Percentiles rank a stretch among this genome's conserved stretches.
These are phyloP conservation scores for Colletotrichum musae DNA, from an alignment of 2,329 filamentous ascomycete species.

Conservation along the genomic window DNA sequence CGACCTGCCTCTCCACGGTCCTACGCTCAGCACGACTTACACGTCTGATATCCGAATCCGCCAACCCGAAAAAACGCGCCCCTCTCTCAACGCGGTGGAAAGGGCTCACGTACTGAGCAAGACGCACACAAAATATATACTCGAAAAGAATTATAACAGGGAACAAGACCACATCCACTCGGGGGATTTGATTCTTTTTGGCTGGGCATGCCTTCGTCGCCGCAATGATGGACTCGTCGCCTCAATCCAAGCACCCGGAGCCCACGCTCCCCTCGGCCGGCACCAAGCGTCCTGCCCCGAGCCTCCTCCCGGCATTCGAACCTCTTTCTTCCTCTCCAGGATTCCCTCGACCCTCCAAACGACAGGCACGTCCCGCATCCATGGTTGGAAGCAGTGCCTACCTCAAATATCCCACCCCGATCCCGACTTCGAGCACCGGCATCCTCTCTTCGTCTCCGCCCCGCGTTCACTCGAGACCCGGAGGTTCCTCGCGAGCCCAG, in stretches of 20 bases:
- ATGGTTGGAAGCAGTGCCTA: slow-evolving; percentile 61
- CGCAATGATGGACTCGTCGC: slow-evolving; percentile 59
- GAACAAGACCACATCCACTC: background rate
- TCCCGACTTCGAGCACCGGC: slow-evolving; percentile 93
- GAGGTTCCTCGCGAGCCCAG: slow-evolving; percentile 55
- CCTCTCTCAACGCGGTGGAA: slow-evolving; percentile 31
- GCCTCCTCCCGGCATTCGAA: slow-evolving; percentile 84
- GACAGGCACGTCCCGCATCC: slow-evolving; percentile 65
- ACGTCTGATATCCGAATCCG: slow-evolving; percentile 37
- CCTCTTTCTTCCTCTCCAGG: slow-evolving; percentile 83
- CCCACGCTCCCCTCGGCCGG: slow-evolving; percentile 58
- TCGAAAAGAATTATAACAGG: slow-evolving; percentile 2
- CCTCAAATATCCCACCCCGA: slow-evolving; percentile 89
- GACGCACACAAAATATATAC: background rate
- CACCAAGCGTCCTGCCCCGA: slow-evolving; percentile 74
- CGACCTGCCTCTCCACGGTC: slow-evolving; percentile 3
- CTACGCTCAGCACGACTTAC: slow-evolving; percentile 35
- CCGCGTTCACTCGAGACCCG: slow-evolving; percentile 51
- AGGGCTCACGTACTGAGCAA: background rate
- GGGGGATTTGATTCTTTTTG: slow-evolving; percentile 20
- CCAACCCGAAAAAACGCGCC: slow-evolving; percentile 32
- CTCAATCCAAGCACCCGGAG: slow-evolving; percentile 51
- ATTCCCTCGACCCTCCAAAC: slow-evolving; percentile 78
- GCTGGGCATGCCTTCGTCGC: slow-evolving; percentile 36
- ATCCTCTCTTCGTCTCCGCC: slow-evolving; percentile 91